Conservation (phyloP, 2,329 filamentous ascomycete genomes). For the Beauveria bassiana region DNA sequence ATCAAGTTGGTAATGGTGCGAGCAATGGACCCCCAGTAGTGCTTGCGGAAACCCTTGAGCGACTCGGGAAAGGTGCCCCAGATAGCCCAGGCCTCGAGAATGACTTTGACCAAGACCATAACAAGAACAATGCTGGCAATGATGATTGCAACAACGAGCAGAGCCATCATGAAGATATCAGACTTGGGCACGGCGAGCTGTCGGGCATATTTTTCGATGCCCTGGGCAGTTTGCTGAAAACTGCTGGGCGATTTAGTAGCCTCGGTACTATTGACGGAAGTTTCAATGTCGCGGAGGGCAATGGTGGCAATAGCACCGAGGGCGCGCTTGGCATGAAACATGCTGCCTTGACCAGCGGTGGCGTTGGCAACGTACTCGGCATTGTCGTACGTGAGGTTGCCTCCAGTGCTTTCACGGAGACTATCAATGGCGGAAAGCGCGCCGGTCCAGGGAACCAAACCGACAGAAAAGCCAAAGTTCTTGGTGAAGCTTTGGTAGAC, state of each 20-base stretch:
- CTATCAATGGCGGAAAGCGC: constrained; percentile 78
- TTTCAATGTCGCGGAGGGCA: constrained; percentile 43
- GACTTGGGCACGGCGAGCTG: constrained; percentile 76
- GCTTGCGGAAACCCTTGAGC: constrained; percentile 78
- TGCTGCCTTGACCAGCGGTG: constrained; percentile 51
- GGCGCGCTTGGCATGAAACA: constrained; percentile 47
- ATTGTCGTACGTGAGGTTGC: constrained; percentile 75
- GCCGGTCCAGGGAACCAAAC: constrained; percentile 71
- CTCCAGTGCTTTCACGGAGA: constrained; percentile 74
- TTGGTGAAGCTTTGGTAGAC: constrained; percentile 85
- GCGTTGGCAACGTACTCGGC: constrained; percentile 67
- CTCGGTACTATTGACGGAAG: constrained; percentile 33
- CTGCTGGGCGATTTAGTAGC: constrained; percentile 20
- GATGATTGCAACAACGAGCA: constrained; percentile 81
- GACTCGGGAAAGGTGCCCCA: constrained; percentile 77
- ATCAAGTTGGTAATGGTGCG: constrained; percentile 87
- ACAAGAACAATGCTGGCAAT: constrained; percentile 77
- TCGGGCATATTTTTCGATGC: constrained; percentile 77
- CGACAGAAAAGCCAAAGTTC: constrained; percentile 90
- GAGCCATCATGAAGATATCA: constrained; percentile 93
- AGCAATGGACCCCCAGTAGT: constrained; percentile 91
- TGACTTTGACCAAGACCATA: constrained; percentile 82
- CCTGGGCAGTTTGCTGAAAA: constrained; percentile 51
- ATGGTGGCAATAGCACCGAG: constrained; percentile 40
- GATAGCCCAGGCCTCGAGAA: constrained; percentile 87